Evolutionary conservation across 257 asterid genomes (phyloP).

Genomic region (Fraxinus pennsylvanica): DNA sequence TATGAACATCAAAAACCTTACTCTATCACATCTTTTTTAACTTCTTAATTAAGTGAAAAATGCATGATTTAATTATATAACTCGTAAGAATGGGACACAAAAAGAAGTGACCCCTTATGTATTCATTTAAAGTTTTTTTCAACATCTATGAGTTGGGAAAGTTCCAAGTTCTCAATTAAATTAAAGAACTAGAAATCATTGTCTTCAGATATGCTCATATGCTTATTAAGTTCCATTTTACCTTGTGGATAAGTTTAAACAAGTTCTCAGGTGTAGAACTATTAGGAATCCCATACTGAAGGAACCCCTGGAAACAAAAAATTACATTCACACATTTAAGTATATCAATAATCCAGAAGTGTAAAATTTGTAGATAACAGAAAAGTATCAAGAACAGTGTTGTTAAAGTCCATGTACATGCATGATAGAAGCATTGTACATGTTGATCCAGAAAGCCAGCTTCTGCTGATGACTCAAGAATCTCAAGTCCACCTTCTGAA

Average conservation of each 20-base stretch:
- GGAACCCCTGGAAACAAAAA: slow-evolving; percentile 58
- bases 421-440: slow-evolving; percentile 59
- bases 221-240: slow-evolving; percentile 5
- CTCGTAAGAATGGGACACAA: not conserved
- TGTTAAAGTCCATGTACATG: slow-evolving; percentile 33
- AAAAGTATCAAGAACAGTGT: not conserved
- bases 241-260: slow-evolving; percentile 70
- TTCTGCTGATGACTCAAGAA: slow-evolving; percentile 40
- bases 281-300: slow-evolving; percentile 72
- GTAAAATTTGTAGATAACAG: not conserved
- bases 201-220: no score
- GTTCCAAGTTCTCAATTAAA: not conserved
- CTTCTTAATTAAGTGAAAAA: not conserved
- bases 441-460: slow-evolving; percentile 58
- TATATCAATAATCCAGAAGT: no score
- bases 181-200: not conserved
- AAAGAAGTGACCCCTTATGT: not conserved
- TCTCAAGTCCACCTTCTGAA: slow-evolving; percentile 67
- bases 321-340: not conserved
- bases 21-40: no score
- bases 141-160: not conserved
- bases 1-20: no score
- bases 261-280: slow-evolving; percentile 64
- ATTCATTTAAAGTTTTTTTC: not conserved
- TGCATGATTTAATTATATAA: not conserved